Percentiles rank a stretch among this genome's conserved stretches.
phyloP scores from a whole-genome alignment of 2,329 filamentous ascomycete genomes.

The Colletotrichum sp. region DNA sequence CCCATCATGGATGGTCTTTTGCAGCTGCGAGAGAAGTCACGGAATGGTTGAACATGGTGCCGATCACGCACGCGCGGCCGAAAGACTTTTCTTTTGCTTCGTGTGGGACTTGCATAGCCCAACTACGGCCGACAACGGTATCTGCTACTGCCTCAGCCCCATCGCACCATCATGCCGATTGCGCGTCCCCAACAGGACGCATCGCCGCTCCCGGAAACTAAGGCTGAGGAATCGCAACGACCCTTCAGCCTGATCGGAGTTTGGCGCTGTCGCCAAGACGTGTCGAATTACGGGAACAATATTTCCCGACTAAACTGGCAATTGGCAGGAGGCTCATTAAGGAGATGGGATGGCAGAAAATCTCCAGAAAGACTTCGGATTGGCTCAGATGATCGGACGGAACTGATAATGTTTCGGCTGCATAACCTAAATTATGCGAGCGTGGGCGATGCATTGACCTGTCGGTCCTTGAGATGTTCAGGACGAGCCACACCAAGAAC shows the following conservation, averaged over 20 bases:
- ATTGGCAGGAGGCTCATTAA: neutral
- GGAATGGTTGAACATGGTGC: neutral
- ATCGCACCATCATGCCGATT: neutral
- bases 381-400: constrained; percentile 3
- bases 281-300: neutral
- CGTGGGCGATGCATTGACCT: neutral
- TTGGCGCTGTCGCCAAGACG: neutral
- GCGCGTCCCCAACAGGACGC: neutral
- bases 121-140: neutral
- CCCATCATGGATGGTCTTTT: constrained; percentile 17
- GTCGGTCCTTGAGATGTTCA: neutral
- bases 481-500: neutral
- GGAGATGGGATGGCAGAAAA: constrained; percentile 9
- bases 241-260: neutral
- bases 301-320: neutral
- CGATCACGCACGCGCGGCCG: neutral
- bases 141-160: neutral
- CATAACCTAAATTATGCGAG: neutral
- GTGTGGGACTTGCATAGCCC: neutral
- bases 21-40: constrained; percentile 1
- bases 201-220: neutral
- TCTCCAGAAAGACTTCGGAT: neutral
- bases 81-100: neutral
- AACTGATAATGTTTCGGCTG: constrained; percentile 1
- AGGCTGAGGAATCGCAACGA: neutral